Evolutionary conservation across 116 monocot genomes (phyloP).

Genomic region (Iris pallida): DNA sequence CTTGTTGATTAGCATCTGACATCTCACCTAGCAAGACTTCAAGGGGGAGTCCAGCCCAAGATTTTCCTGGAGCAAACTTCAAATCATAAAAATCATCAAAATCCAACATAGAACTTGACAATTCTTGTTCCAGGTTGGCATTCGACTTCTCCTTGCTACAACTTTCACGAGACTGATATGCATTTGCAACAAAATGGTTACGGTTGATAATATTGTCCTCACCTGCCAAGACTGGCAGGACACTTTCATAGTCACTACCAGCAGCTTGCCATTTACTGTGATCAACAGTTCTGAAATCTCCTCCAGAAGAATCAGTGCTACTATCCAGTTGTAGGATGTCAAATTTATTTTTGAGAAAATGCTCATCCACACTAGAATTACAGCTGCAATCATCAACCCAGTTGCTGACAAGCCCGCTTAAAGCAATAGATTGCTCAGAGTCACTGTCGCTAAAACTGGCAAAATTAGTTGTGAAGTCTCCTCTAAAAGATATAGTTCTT

Average conservation of each 20-base stretch:
- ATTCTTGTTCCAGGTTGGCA: constrained; percentile 2
- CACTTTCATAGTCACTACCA: not conserved
- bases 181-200: not conserved
- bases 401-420: no score
- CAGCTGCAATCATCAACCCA: no score
- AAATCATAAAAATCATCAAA: constrained; percentile 6
- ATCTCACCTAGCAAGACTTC: constrained; percentile 22
- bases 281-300: not conserved
- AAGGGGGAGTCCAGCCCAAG: constrained; percentile 18
- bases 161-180: not conserved
- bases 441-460: no score
- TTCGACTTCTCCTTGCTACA: not conserved
- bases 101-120: not conserved
- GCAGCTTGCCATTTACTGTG: not conserved
- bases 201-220: not conserved
- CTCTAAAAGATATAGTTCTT: constrained; percentile 5
- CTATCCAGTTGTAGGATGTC: not conserved
- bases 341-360: no score
- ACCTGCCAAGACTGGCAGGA: not conserved
- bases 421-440: no score
- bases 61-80: constrained; percentile 9
- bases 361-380: no score
- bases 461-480: not conserved
- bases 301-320: constrained; percentile 9
- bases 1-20: not conserved